phyloP scores from a whole-genome alignment of 2,329 filamentous ascomycete species.

The Aspergillus sp. region DNA sequence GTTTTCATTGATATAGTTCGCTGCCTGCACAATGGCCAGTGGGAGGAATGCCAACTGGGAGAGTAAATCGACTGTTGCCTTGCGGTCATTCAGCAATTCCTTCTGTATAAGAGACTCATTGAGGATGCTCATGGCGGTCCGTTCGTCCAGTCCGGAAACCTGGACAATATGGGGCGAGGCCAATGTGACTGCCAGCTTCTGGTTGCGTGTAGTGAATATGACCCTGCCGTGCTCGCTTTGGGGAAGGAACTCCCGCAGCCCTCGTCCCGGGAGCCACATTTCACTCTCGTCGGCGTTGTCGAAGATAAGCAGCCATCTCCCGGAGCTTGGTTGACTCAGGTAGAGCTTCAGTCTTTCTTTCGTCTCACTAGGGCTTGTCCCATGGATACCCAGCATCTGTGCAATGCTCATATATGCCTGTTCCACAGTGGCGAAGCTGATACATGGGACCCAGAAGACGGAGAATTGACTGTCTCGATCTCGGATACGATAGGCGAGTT shows the following conservation, averaged over 20 bases:
- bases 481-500: conserved; percentile 12
- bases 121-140: neutral
- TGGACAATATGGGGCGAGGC: neutral
- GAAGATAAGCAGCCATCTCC: conserved; percentile 22
- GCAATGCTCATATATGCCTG: conserved; percentile 16
- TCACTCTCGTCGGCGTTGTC: conserved; percentile 24
- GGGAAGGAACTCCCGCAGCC: conserved; percentile 14
- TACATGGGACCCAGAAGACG: conserved; percentile 28
- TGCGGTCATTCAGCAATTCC: conserved; percentile 11
- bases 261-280: conserved; percentile 11
- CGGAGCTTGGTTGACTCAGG: conserved; percentile 10
- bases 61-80: conserved; percentile 9
- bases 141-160: neutral
- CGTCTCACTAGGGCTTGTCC: conserved; percentile 1
- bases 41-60: conserved; percentile 20
- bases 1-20: conserved; percentile 16
- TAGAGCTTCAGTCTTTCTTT: conserved; percentile 4
- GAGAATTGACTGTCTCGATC: conserved; percentile 9
- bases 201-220: conserved; percentile 27
- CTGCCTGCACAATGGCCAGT: conserved; percentile 24
- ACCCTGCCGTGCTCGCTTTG: conserved; percentile 20
- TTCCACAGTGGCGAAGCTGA: conserved; percentile 16
- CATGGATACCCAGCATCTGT: conserved; percentile 9
- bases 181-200: conserved; percentile 17
- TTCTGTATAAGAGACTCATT: neutral